Base-by-base conservation (phyloP, 2,329 filamentous ascomycete species). In the Fusarium napiforme region DNA sequence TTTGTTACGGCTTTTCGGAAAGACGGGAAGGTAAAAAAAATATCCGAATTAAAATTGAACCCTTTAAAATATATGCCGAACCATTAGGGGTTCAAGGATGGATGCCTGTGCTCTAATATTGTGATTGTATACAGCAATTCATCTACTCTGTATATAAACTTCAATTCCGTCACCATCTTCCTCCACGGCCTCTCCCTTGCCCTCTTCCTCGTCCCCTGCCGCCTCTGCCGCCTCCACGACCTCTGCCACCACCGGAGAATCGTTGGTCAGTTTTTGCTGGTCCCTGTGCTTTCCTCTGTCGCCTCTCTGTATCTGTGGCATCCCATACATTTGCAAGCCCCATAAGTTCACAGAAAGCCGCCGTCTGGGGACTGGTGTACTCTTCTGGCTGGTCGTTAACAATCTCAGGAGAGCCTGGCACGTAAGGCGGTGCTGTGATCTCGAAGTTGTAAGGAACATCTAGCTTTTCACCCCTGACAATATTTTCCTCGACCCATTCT, bases 291-390 rank as follows among this genome's bases (percentile, higher is more conserved):
- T 87, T 88, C 66, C 92, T 87, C 67, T 86, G 85, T 19, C 84
- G 83, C 57, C 91, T 88, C 80, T 97, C 93, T 77, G 94, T 91
- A 5, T 92, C 88, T n/a, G 84, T 90, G 4, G 92, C 89, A 75
- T 93, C 87, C 85, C 90, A 97, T 15, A 91, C 86, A 80, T 98
- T 97, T 10, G 89, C 84, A 39, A 99, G 91, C 14, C 88, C 91
- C 3, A 98, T 77, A 62, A 98, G 83, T 63, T 91, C 85, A 81
- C 96, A 99, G 79, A 96, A 98, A 7, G 86, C 83, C n/a, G 85
- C 85, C 11, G 95, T 98, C 83, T 98, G 96, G 18, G 93, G 92
- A 78, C 96, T 98, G 8, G 90, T 94, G 80, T 96, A 96, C 82
- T 98, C 95, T 4, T 86, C 84, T 4, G 95, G 94, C 80, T 91